Base-by-base conservation (phyloP, 2,329 filamentous ascomycete species). In the Xylariaceae sp. region DNA sequence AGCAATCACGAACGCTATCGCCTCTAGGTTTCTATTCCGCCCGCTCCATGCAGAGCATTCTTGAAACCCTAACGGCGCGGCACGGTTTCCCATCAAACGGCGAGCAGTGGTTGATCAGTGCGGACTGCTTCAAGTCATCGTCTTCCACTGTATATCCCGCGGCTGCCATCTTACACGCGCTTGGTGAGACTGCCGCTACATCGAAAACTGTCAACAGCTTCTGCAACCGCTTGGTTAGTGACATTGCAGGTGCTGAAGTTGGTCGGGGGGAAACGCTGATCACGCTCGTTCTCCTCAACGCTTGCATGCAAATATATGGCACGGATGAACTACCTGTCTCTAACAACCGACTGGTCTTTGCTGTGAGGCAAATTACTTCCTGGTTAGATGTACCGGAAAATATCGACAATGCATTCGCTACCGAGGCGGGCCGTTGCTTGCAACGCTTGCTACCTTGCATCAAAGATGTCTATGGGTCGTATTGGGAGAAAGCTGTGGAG, bases 391-490 rank as follows among this genome's bases (percentile, higher is more conserved):
- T 76, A 0, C 67, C 74, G 0, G 72, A 77, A 12, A 70, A 72
- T 1, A 56, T 81, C 1, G 71, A 75, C 27, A 65, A 70, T n/a
- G 69, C 71, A 52, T 59, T 81, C n/a, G 68, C 73, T 57, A 67
- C 77, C 32, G 72, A 82, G 72, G 71, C 78, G 59, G 80, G 83
- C 67, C 72, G 84, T 63, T 76, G 76, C 57, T 65, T 89, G 51
- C 73, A 80, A 1, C 72, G 75, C 3, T 73, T 96, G 3, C 71
- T 96, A 0, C 88, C 89, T 1, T 80, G 80, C 41, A 86, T 96
- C 63, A 81, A 83, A 55, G 87, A 91, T 46, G 84, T 96, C 1
- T 96, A 96, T 64, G 94, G 92, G 0, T 83, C 88, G 0, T 89
- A 96, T 66, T 99, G 94, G 94, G 80, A 85, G 49, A 80, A 80